Percentiles rank a stretch among this genome's conserved stretches.
phyloP scores from a whole-genome alignment of 2,329 filamentous ascomycete genomes.

The Penicillium sp. region DNA sequence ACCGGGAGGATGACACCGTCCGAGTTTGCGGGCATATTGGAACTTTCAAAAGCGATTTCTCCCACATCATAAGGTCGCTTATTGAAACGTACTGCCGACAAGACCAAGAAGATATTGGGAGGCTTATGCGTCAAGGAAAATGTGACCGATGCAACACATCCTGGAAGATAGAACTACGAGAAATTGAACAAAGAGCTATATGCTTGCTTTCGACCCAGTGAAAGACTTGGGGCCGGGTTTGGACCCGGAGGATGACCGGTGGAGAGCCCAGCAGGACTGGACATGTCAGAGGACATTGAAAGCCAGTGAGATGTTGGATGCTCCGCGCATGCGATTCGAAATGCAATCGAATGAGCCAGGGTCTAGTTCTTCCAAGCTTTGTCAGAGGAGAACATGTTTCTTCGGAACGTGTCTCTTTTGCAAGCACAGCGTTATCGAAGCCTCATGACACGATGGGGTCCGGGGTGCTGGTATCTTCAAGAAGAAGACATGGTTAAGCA shows the following conservation, averaged over 20 bases:
- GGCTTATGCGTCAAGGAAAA: too few relatives aligned
- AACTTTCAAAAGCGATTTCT: neutral
- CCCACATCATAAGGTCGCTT: too few relatives aligned
- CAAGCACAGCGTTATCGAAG: constrained; percentile 4
- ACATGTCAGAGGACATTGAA: neutral
- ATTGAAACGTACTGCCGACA: too few relatives aligned
- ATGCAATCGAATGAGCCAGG: neutral
- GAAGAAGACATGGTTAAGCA: constrained; percentile 1
- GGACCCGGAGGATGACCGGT: constrained; percentile 4
- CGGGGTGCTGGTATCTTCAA: neutral
- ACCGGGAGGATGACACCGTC: neutral
- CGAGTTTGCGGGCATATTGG: neutral
- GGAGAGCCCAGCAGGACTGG: neutral
- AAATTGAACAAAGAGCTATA: too few relatives aligned
- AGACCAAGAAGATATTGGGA: too few relatives aligned
- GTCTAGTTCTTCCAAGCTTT: neutral
- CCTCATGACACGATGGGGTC: constrained; percentile 1
- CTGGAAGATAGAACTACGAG: too few relatives aligned
- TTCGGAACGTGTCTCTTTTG: constrained; percentile 2
- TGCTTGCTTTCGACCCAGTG: too few relatives aligned
- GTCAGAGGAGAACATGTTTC: constrained; percentile 2
- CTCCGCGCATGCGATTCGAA: constrained; percentile 5
- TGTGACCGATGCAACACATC: too few relatives aligned
- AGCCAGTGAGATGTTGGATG: constrained; percentile 2
- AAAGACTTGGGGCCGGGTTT: constrained; percentile 7